Percentiles rank a stretch among this genome's conserved stretches.
Evolutionary conservation across 208 protist genomes (phyloP).

Genomic region (Trypanosomatidae sp.): DNA sequence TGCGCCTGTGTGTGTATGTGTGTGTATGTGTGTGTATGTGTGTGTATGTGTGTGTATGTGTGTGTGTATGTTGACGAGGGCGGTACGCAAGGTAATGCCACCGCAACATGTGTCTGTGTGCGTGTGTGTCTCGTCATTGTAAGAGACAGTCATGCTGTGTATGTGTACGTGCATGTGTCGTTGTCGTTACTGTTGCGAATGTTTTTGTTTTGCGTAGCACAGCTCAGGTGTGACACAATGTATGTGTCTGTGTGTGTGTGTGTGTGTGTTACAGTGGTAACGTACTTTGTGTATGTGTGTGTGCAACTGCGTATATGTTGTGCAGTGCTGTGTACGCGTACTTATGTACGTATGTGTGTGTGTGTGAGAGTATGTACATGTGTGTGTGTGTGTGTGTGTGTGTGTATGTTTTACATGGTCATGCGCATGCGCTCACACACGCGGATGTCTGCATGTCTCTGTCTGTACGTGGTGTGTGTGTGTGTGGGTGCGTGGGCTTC

Average conservation of each 20-base stretch:
- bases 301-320: neutral
- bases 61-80: neutral
- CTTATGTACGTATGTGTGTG: neutral
- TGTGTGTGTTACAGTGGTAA: too few species aligned
- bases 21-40: neutral
- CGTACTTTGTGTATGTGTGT: neutral
- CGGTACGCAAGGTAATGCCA: neutral
- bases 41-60: neutral
- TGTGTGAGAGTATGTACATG: slow-evolving; percentile 2
- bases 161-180: neutral
- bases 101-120: too few species aligned
- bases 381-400: neutral
- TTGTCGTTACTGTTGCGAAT: neutral
- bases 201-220: neutral
- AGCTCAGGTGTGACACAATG: neutral
- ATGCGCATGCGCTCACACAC: neutral
- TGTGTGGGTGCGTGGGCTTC: neutral
- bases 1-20: neutral
- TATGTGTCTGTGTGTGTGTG: slow-evolving; percentile 3
- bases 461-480: neutral
- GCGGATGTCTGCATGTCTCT: slow-evolving; percentile 7
- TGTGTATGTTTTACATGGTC: neutral
- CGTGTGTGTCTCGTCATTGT: too few species aligned
- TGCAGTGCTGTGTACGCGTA: neutral
- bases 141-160: too few species aligned